A percentile compares a stretch with the other conserved stretches of the same genome.
Evolutionary conservation across 2,329 filamentous ascomycete genomes (phyloP).

Genomic region (Penicillium griseofulvum): DNA sequence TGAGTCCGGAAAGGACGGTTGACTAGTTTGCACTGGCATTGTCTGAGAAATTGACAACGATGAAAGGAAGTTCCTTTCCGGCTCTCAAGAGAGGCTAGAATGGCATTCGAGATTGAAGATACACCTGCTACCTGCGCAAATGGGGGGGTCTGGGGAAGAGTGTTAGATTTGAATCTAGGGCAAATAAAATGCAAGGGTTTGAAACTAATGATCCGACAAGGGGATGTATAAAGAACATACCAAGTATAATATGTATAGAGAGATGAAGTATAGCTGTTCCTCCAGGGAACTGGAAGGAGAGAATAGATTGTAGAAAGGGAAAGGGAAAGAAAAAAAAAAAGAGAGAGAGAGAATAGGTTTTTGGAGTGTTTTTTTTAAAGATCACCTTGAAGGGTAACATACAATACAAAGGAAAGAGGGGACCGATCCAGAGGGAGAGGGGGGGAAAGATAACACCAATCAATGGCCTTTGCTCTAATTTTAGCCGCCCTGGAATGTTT

Average conservation of each 20-base stretch:
- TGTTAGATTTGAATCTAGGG: slow-evolving; percentile 16
- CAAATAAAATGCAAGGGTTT: slow-evolving; percentile 24
- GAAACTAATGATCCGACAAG: slow-evolving; percentile 27
- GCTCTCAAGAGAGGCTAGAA: slow-evolving; percentile 20
- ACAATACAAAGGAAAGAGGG: not conserved
- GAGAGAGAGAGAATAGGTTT: not conserved
- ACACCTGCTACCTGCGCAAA: slow-evolving; percentile 44
- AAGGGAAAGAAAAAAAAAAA: slow-evolving; percentile 1
- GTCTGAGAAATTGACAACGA: slow-evolving; percentile 19
- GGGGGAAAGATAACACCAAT: slow-evolving; percentile 17
- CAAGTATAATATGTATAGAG: not conserved
- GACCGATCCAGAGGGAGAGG: not conserved
- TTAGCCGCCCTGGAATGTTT: slow-evolving; percentile 36
- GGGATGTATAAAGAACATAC: not conserved
- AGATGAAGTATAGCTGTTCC: slow-evolving; percentile 36
- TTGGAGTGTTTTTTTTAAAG: slow-evolving; percentile 22
- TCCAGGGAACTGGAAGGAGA: slow-evolving; percentile 34
- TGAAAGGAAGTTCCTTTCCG: slow-evolving; percentile 26
- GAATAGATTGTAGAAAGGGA: not conserved
- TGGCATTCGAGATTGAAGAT: slow-evolving; percentile 30
- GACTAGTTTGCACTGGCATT: slow-evolving; percentile 43
- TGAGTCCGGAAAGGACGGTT: slow-evolving; percentile 42
- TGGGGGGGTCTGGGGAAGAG: slow-evolving; percentile 16
- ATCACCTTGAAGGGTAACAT: slow-evolving; percentile 5
- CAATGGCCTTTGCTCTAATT: slow-evolving; percentile 35